Evolutionary conservation across 2,329 filamentous ascomycete genomes (phyloP), one percentile per base, ranked within the genome.

Genomic region (Chaetomiaceae sp.): DNA sequence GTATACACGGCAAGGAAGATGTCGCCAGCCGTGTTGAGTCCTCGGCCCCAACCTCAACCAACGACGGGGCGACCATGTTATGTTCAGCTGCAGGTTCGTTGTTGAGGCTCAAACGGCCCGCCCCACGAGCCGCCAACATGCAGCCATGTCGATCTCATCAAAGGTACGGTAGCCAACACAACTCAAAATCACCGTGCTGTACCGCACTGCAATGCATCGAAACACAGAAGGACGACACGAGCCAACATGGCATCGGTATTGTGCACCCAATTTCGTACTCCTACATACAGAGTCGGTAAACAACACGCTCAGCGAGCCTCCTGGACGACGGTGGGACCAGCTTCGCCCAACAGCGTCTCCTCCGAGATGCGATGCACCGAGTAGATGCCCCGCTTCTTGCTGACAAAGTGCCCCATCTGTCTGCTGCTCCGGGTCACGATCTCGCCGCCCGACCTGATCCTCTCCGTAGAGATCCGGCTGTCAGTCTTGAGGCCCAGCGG

Each of bases 341-440:
- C 38, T 8, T 44, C 45, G 27, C 50, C 51, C 41, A 52, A 35
- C 42, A 61, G 42, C 21, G 39, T 50, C 48, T 76, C 89, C 61
- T 89, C 73, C 46, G 78, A 68, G 60, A 95, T 83, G 68, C 82
- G 81, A 71, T 96, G 89, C 58, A 92, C 77, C 41, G 87, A 89
- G 71, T 96, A 96, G 58, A 85, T 82, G 50, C 86, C 87, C 55
- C 91, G 85, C 65, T 84, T 85, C 70, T 87, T 86, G 64, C 86
- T 89, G 63, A 86, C 81, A 66, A 95, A 70, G 68, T 87, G 82
- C 16, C 87, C 88, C 52, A 85, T 83, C 70, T 95, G 86, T 67
- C 89, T 76, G 60, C 73, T 75, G 60, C 77, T 89, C 59, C 88
- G 80, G 65, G 79, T 73, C 55, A 83, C 76, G 35, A 89, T 73